phyloP scores from a whole-genome alignment of 1,139 yeast genomes.

The Suhomyces atakaporum region DNA sequence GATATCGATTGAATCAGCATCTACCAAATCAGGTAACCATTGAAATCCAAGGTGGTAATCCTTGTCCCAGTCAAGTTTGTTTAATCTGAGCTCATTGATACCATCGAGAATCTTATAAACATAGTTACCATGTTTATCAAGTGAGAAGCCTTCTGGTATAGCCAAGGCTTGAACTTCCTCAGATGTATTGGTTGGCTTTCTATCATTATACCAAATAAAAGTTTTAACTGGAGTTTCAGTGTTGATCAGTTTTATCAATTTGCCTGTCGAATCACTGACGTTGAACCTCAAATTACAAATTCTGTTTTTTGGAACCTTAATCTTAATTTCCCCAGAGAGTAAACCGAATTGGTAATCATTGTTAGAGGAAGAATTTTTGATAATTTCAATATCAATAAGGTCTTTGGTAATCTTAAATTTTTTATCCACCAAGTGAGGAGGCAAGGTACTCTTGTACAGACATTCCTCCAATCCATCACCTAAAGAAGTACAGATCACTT shows the following conservation, averaged over 20 bases:
- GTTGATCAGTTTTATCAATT: constrained; percentile 29
- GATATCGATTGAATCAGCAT: constrained; percentile 38
- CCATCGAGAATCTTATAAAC: constrained; percentile 59
- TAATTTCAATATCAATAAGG: constrained; percentile 47
- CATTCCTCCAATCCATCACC: constrained; percentile 56
- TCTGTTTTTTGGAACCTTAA: constrained; percentile 63
- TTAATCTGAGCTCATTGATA: constrained; percentile 60
- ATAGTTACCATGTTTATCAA: constrained; percentile 53
- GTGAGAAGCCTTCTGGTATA: constrained; percentile 54
- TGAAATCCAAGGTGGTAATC: constrained; percentile 65
- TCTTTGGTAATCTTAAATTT: constrained; percentile 19
- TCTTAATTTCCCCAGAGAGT: constrained; percentile 59
- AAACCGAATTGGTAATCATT: constrained; percentile 62
- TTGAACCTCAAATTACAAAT: constrained; percentile 63
- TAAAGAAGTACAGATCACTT: constrained; percentile 35
- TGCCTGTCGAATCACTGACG: constrained; percentile 33
- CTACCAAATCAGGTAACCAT: constrained; percentile 73
- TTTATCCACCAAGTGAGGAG: constrained; percentile 49
- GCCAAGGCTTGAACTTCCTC: constrained; percentile 12
- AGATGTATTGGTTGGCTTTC: constrained; percentile 9
- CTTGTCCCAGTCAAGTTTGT: constrained; percentile 62
- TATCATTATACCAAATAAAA: constrained; percentile 31
- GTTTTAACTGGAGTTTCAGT: constrained; percentile 59
- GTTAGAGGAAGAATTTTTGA: constrained; percentile 49
- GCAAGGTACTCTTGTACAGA: constrained; percentile 47